A percentile compares a stretch with the other conserved stretches of the same genome.
phyloP scores from a whole-genome alignment of 139 green algal genomes.

The Eudorina sp. region DNA sequence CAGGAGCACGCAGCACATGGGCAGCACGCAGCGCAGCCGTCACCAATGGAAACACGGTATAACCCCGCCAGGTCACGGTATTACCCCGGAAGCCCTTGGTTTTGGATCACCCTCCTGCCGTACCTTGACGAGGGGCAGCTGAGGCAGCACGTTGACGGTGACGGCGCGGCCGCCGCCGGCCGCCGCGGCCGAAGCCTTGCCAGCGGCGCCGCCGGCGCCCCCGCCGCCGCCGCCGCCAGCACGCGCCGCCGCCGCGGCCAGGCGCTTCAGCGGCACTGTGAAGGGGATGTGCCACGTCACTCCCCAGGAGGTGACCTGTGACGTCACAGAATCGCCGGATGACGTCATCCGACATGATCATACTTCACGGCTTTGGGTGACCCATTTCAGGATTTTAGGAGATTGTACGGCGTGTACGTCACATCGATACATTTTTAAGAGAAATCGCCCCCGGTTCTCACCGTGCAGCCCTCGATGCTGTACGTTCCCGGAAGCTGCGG shows the following conservation, averaged over 20 bases:
- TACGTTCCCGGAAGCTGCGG: constrained; percentile 67
- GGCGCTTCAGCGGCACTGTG: not conserved
- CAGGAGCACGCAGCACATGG: no score
- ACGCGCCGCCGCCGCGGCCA: not conserved
- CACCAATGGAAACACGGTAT: no score
- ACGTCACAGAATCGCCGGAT: no score
- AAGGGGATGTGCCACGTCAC: constrained; percentile 21
- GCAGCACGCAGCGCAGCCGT: no score
- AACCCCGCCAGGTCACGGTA: no score
- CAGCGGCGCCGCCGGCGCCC: not conserved
- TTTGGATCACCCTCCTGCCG: no score
- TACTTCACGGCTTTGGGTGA: no score
- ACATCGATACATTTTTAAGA: not conserved
- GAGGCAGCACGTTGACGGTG: constrained; percentile 52
- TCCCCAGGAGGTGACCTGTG: constrained; percentile 24
- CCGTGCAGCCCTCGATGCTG: constrained; percentile 67
- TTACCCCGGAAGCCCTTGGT: no score
- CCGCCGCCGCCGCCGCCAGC: not conserved
- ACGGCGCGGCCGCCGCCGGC: not conserved
- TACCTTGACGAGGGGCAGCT: constrained; percentile 55
- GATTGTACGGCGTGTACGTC: not conserved
- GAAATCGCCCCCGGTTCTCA: no score
- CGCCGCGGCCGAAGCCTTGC: not conserved
- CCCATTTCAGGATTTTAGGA: not conserved
- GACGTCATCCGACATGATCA: no score